Percentiles rank a stretch among this genome's conserved stretches.
Evolutionary conservation across 805 yeast genomes (phyloP).

Genomic region (Starmerella riodocensis): DNA sequence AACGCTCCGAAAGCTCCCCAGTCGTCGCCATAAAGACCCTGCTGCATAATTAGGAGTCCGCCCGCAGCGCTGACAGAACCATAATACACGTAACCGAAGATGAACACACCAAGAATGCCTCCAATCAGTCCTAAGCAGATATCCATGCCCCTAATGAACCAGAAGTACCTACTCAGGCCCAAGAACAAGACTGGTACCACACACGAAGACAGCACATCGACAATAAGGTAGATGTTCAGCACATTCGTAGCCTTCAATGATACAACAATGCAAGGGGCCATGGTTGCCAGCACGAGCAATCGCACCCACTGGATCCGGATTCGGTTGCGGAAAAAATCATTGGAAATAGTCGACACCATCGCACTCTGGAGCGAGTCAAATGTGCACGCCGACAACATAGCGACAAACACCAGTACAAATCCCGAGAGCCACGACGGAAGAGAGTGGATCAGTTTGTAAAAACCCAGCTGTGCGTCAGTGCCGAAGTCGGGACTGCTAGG

Average conservation of each 20-base stretch:
- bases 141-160: conserved; percentile 66
- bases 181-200: conserved; percentile 73
- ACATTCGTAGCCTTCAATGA: conserved; percentile 75
- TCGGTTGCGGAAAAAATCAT: conserved; percentile 77
- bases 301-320: conserved; percentile 55
- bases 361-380: conserved; percentile 84
- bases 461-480: conserved; percentile 48
- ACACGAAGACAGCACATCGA: conserved; percentile 77
- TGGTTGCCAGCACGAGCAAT: conserved; percentile 53
- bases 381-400: conserved; percentile 71
- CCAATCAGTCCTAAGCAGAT: conserved; percentile 74
- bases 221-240: conserved; percentile 75
- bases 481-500: conserved; percentile 30
- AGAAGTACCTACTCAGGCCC: conserved; percentile 56
- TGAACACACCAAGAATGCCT: conserved; percentile 63
- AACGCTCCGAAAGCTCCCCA: conserved; percentile 96
- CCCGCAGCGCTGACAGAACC: conserved; percentile 58
- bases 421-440: conserved; percentile 84
- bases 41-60: conserved; percentile 44
- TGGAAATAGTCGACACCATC: conserved; percentile 74
- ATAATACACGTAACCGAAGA: conserved; percentile 75
- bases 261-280: conserved; percentile 78
- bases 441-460: conserved; percentile 53
- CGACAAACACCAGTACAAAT: conserved; percentile 60
- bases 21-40: conserved; percentile 64